Base-by-base conservation (phyloP, 306 rosid species). In the Luffa acutangula region DNA sequence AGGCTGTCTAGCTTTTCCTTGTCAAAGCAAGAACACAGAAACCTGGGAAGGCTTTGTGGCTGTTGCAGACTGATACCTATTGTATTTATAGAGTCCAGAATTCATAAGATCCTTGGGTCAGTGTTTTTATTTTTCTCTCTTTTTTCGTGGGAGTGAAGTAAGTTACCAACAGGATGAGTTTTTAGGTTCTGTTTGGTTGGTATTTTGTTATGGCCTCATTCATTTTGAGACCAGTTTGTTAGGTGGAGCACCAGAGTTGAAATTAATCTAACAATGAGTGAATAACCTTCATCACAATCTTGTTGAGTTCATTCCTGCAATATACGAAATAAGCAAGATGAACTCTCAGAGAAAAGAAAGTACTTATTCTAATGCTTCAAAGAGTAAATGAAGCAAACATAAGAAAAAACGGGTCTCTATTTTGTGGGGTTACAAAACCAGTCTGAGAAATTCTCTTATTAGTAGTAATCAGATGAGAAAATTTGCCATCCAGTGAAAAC, bases 201-300 rank as follows among this genome's bases (percentile, higher is more conserved):
- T 75, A n/a, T 36, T 37, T 67, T 36, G 58, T 66, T 79, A 20
- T 60, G 14, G 53, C 75, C 33, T 79, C 97, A 90, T 87, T 67
- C 84, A 0, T 62, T 84, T 75, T 83, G 93, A 89, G 97, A 89
- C 63, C 65, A 58, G 75, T 83, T 82, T 62, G 86, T 77, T 86
- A 86, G 97, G 94, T 91, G 82, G 62, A 78, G 42, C 58, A 71
- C 62, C 74, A 79, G 53, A 17, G 45, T 54, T 57, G n/a, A n/a
- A 59, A 34, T 49, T n/a, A n/a, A 57, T 25, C 70, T 57, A 45
- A 52, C 41, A 33, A n/a, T 42, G 70, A 39, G 20, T 77, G 36
- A 56, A 74, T 74, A 74, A 49, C 4, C 45, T 48, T 33, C 41
- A 46, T 25, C 42, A 49, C 42, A 49, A 49, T 73, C 78, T 71